Conservation (phyloP, 2,329 filamentous ascomycete species). For the Sclerotinia sclerotiorum region DNA sequence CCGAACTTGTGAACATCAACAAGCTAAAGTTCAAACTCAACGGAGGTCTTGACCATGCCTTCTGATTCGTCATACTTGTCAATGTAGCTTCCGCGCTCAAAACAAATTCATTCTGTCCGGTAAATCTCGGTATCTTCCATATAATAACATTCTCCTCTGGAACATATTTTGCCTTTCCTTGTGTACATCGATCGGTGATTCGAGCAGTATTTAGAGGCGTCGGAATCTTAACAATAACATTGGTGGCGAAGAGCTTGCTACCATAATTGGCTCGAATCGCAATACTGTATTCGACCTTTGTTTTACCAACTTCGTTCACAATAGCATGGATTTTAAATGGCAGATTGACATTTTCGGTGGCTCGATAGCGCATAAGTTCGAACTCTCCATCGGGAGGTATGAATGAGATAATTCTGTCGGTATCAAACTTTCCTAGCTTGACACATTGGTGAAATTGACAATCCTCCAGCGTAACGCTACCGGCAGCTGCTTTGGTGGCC, state of each 20-base stretch:
- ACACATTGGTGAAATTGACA: conserved; percentile 99
- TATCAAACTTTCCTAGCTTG: conserved; percentile 94
- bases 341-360: conserved; percentile 96
- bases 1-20: conserved; percentile 97
- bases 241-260: conserved; percentile 93
- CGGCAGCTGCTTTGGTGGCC: conserved; percentile 91
- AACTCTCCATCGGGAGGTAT: conserved; percentile 97
- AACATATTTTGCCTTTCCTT: conserved; percentile 98
- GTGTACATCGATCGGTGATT: conserved; percentile 87
- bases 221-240: conserved; percentile 90
- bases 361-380: conserved; percentile 97
- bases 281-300: conserved; percentile 98
- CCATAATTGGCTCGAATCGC: conserved; percentile 97
- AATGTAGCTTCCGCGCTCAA: conserved; percentile 89
- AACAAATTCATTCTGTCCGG: conserved; percentile 95
- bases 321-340: conserved; percentile 99
- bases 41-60: conserved; percentile 92
- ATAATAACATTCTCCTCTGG: conserved; percentile 97
- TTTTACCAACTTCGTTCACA: conserved; percentile 94
- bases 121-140: conserved; percentile 99
- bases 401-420: conserved; percentile 95
- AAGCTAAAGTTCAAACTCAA: conserved; percentile 89
- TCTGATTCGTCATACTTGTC: conserved; percentile 97
- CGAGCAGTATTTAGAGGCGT: conserved; percentile 95
- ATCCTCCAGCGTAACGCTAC: conserved; percentile 93